phyloP scores from a whole-genome alignment of 768 basidiomycete species.

The Boletus barrowsii region DNA sequence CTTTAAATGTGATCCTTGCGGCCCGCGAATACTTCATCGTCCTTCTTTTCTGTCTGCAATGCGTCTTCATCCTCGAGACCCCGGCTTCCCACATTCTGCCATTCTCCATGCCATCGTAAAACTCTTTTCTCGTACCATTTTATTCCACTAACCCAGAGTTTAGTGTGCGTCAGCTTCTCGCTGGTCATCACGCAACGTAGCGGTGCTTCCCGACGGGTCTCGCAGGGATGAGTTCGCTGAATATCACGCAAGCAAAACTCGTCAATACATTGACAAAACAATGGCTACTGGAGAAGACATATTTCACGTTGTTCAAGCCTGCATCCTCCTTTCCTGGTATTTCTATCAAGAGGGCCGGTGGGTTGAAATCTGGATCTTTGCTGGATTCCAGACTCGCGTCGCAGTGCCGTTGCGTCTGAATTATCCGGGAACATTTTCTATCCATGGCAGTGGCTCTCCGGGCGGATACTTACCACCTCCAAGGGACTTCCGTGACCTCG shows the following conservation, averaged over 20 bases:
- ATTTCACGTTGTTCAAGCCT: conserved; percentile 84
- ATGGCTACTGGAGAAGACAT: conserved; percentile 90
- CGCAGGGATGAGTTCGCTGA: conserved; percentile 85
- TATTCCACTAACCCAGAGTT: conserved; percentile 7
- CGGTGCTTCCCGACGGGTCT: conserved; percentile 68
- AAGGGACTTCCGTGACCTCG: conserved; percentile 69
- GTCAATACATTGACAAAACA: conserved; percentile 82
- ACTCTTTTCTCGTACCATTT: conserved; percentile 6
- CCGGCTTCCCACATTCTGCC: conserved; percentile 84
- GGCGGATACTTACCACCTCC: conserved; percentile 81
- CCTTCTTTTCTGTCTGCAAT: conserved; percentile 78
- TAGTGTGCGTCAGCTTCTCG: conserved; percentile 83
- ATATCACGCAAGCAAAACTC: conserved; percentile 83
- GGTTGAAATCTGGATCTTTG: conserved; percentile 92
- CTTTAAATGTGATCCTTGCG: conserved; percentile 86
- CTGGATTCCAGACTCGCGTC: conserved; percentile 79
- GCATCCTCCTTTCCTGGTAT: conserved; percentile 84
- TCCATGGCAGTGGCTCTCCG: conserved; percentile 63
- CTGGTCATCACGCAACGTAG: conserved; percentile 70
- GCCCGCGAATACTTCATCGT: conserved; percentile 79
- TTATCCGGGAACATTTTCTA: conserved; percentile 80
- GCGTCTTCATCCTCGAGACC: conserved; percentile 75
- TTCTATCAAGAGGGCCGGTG: conserved; percentile 87
- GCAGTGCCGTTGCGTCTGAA: conserved; percentile 80
- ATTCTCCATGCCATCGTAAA: conserved; percentile 87